Base-by-base conservation (phyloP, 306 rosid species). In the Inga leiocalycina region DNA sequence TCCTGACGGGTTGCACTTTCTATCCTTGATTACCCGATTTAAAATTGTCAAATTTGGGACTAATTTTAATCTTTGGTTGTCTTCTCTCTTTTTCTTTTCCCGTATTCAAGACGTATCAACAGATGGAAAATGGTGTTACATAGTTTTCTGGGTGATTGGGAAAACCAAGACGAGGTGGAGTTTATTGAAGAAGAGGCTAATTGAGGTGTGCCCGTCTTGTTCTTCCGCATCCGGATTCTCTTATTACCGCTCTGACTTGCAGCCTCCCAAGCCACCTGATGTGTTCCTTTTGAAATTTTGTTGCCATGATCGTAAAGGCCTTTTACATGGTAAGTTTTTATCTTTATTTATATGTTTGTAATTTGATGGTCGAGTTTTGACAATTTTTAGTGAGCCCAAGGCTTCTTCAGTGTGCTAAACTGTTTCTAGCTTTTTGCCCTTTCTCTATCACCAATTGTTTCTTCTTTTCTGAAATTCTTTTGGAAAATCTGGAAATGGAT, bases 41-140 rank as follows among this genome's bases (percentile, higher is more conserved):
- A 39, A 81, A 66, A 32, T 77, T 77, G 71, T 32, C 65, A 1
- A 71, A 24, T 52, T 66, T 79, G 84, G 66, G 70, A 64, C 41
- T 64, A 0, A 64, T 64, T 64, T 27, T 32, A 30, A 10, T 64
- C 41, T 27, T 64, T 30, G 41, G 41, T 30, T 27, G 17, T 59
- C 66, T 59, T 59, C 14, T 57, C 32, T 0, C 19, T 62, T 71
- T 83, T 15, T 16, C 0, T 35, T 75, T 77, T 86, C 39, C 0
- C 77, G 59, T 35, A 75, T 72, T 90, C 90, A 84, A 96, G 99
- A 96, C 74, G 88, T 96, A 13, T 90, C 98, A 8, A 96, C 99
- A 24, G 99, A 96, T 84, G 99, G 99, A 45, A 96, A 90, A 80
- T 96, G 99, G 99, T 96, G 99, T 85, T 96, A 88, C 87, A 12